These are phyloP conservation scores for Mortierella sp. DNA, from an alignment of 371 early-diverging fungal species.

Conservation along the genomic window DNA sequence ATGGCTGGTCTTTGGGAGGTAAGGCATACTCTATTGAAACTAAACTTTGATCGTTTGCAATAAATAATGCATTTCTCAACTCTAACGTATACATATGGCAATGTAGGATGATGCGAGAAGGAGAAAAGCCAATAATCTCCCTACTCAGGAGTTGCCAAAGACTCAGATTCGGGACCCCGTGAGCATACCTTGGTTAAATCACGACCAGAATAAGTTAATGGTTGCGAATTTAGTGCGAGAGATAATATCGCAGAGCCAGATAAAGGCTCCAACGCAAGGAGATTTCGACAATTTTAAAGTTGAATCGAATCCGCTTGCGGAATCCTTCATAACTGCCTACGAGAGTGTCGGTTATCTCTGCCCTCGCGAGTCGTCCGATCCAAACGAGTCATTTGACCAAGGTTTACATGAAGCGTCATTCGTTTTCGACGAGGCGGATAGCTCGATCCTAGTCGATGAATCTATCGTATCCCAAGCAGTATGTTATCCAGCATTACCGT, in stretches of 20 bases:
- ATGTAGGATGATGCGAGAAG: constrained; percentile 59
- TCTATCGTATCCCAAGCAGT: constrained; percentile 46
- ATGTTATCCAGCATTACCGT: constrained; percentile 1
- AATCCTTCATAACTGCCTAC: constrained; percentile 35
- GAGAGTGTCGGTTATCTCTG: constrained; percentile 35
- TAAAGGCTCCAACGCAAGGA: constrained; percentile 23
- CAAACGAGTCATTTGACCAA: constrained; percentile 13
- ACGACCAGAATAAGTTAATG: constrained; percentile 33
- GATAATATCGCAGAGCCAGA: constrained; percentile 34
- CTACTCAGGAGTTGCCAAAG: constrained; percentile 36
- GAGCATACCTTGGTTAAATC: constrained; percentile 43
- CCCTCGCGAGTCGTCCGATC: constrained; percentile 12
- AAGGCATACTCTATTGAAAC: neutral
- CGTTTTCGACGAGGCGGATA: constrained; percentile 36
- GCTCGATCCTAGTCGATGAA: constrained; percentile 44
- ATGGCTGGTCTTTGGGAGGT: constrained; percentile 51
- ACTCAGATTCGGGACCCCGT: constrained; percentile 40
- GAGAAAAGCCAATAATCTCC: constrained; percentile 48
- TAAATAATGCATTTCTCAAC: neutral
- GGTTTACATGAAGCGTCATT: constrained; percentile 23
- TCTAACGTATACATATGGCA: neutral
- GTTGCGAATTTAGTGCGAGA: constrained; percentile 46
- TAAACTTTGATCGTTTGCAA: neutral
- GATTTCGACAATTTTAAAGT: constrained; percentile 31
- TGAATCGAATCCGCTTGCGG: constrained; percentile 22